These are phyloP conservation scores for Rhizopus sp. DNA, from an alignment of 371 early-diverging fungal genomes.

Conservation along the genomic window DNA sequence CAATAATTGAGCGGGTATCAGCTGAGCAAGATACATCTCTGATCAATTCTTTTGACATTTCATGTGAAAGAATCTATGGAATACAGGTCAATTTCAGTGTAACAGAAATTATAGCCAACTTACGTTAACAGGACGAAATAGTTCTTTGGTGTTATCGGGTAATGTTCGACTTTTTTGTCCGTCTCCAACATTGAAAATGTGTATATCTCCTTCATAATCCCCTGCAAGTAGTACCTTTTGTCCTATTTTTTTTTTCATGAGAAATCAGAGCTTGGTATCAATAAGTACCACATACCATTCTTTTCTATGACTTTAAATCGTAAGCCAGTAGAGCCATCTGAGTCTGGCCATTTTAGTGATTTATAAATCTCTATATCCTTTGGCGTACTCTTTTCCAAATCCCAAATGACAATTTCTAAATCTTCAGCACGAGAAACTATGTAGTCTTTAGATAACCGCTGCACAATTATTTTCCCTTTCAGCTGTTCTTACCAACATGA, in stretches of 20 bases:
- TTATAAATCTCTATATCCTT: constrained; percentile 39
- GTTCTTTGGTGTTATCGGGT: constrained; percentile 36
- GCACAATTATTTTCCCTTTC: background rate
- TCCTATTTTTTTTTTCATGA: constrained; percentile 11
- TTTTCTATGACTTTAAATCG: constrained; percentile 42
- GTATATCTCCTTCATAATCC: constrained; percentile 46
- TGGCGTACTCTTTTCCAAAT: constrained; percentile 33
- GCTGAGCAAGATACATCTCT: constrained; percentile 41
- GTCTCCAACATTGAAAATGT: constrained; percentile 40
- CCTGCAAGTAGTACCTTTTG: constrained; percentile 42
- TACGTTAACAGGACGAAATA: constrained; percentile 32
- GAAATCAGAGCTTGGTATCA: background rate
- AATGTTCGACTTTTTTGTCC: constrained; percentile 31
- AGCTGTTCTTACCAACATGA: constrained; percentile 12
- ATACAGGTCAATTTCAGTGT: background rate
- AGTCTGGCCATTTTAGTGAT: constrained; percentile 43
- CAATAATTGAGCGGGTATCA: constrained; percentile 33
- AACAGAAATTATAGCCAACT: background rate
- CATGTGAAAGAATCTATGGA: constrained; percentile 33
- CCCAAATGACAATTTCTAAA: constrained; percentile 44
- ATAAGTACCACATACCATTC: constrained; percentile 15
- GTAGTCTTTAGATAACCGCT: background rate
- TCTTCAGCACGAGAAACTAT: constrained; percentile 47
- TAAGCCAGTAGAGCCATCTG: constrained; percentile 27
- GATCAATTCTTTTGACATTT: constrained; percentile 33